These are phyloP conservation scores for Puccinellia tenuiflora DNA, from an alignment of 176 grass and related monocot species.

Conservation along the genomic window DNA sequence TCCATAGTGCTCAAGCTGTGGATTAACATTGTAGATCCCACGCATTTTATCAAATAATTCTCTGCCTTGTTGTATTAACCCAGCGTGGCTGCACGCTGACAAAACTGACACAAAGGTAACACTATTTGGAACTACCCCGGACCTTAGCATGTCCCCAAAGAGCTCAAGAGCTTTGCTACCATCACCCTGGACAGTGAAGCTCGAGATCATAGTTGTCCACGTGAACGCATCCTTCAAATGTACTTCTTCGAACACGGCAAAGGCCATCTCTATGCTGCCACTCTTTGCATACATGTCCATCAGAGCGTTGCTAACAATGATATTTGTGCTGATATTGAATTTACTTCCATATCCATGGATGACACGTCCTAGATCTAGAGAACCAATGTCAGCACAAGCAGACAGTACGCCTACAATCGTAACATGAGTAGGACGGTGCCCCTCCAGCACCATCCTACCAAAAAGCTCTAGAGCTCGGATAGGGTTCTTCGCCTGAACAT, in stretches of 20 bases:
- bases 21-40: constrained; percentile 27
- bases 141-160: constrained; percentile 43
- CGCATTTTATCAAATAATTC: constrained; percentile 39
- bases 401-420: constrained; percentile 50
- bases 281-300: constrained; percentile 82
- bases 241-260: constrained; percentile 37
- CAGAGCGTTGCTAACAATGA: constrained; percentile 52
- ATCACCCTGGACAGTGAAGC: constrained; percentile 55
- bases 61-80: constrained; percentile 53
- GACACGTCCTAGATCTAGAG: constrained; percentile 44
- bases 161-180: constrained; percentile 45
- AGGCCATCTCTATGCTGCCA: constrained; percentile 38
- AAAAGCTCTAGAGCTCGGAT: constrained; percentile 52
- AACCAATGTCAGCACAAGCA: constrained; percentile 62
- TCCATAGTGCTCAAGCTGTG: constrained; percentile 58
- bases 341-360: constrained; percentile 53
- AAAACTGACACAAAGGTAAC: constrained; percentile 58
- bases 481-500: constrained; percentile 49
- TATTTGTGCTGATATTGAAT: constrained; percentile 15
- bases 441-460: constrained; percentile 41
- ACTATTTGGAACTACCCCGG: constrained; percentile 38
- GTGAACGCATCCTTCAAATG: constrained; percentile 53
- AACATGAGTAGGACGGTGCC: constrained; percentile 39
- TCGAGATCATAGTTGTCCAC: constrained; percentile 66
- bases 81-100: constrained; percentile 57